Evolutionary conservation across 2,329 filamentous ascomycete species (phyloP).

Genomic region (Cryphonectria parasitica): DNA sequence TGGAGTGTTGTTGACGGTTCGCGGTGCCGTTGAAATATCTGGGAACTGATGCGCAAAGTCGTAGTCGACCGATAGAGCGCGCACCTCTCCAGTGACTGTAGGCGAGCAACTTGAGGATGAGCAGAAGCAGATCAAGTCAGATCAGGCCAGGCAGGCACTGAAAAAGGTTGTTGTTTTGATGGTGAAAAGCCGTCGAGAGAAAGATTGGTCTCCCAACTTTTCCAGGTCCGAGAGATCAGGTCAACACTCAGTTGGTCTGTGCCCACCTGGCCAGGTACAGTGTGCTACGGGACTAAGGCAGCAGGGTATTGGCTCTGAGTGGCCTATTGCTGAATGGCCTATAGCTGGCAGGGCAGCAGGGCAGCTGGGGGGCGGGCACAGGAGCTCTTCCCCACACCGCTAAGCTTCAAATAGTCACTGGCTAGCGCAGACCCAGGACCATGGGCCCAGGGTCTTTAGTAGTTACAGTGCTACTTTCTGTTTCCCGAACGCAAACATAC

Average conservation of each 20-base stretch:
- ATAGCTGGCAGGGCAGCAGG: constrained; percentile 27
- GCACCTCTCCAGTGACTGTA: neutral
- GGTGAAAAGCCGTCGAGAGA: constrained; percentile 24
- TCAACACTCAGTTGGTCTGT: constrained; percentile 16
- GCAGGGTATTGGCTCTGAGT: neutral
- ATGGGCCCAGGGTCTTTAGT: constrained; percentile 4
- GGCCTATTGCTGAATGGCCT: constrained; percentile 29
- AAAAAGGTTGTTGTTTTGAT: neutral
- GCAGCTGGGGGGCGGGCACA: neutral
- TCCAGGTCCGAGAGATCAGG: constrained; percentile 2
- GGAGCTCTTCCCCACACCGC: constrained; percentile 29
- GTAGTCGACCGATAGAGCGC: neutral
- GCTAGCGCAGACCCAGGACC: constrained; percentile 5
- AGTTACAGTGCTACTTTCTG: neutral
- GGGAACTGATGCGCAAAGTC: neutral
- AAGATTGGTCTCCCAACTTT: constrained; percentile 37
- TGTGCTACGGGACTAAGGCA: neutral
- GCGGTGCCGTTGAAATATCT: neutral
- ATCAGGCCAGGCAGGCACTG: neutral
- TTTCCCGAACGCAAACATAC: neutral
- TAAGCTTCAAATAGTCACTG: constrained; percentile 19
- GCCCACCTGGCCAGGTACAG: neutral
- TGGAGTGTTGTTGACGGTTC: neutral
- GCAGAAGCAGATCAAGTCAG: neutral
- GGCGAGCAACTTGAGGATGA: neutral